A percentile compares a stretch with the other conserved stretches of the same genome.
These are phyloP conservation scores for Starmerella ratchasimensis DNA, from an alignment of 805 yeast genomes.

Conservation along the genomic window DNA sequence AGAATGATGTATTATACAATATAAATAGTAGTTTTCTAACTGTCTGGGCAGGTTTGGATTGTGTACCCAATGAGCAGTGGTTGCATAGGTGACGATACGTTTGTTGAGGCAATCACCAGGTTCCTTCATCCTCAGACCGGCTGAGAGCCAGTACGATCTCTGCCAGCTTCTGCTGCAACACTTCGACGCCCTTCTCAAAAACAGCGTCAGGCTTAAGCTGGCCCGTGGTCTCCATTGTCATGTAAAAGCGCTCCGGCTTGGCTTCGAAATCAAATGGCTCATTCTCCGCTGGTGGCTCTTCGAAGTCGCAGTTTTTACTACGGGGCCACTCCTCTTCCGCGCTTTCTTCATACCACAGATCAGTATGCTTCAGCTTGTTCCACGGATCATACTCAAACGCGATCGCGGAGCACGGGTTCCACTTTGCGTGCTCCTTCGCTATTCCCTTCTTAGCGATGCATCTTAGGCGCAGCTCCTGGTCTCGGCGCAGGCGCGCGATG, in stretches of 20 bases:
- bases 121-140: constrained; percentile 20
- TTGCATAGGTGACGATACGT: not conserved
- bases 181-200: constrained; percentile 67
- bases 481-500: constrained; percentile 78
- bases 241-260: constrained; percentile 64
- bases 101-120: constrained; percentile 5
- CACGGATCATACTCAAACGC: constrained; percentile 99
- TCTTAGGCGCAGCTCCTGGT: constrained; percentile 75
- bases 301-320: constrained; percentile 81
- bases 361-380: constrained; percentile 92
- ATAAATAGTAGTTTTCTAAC: not conserved
- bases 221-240: constrained; percentile 89
- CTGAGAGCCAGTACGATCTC: constrained; percentile 59
- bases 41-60: not conserved
- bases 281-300: constrained; percentile 82
- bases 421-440: constrained; percentile 94
- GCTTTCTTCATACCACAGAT: constrained; percentile 88
- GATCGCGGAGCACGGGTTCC: constrained; percentile 94
- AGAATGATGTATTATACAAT: too few species aligned
- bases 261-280: constrained; percentile 79
- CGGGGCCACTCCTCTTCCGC: constrained; percentile 89
- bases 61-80: not conserved
- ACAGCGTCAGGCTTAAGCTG: constrained; percentile 80
- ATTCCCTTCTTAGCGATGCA: constrained; percentile 97
- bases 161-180: constrained; percentile 81